These are phyloP conservation scores for Saturnispora saitoi DNA, from an alignment of 805 yeast species.

Conservation along the genomic window DNA sequence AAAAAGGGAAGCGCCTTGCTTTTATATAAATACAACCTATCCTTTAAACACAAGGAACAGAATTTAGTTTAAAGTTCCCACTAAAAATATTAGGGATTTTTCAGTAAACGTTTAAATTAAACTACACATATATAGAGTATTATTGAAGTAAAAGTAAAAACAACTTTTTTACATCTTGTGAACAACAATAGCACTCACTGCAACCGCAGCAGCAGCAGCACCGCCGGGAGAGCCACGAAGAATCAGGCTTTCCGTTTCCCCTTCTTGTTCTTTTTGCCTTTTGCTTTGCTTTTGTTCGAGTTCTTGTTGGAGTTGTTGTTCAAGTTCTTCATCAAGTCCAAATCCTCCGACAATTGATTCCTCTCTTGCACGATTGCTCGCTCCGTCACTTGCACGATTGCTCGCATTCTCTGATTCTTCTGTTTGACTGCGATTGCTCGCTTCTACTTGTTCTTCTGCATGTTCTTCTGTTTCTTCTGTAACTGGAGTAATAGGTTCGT, in stretches of 20 bases:
- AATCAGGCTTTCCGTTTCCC: constrained; percentile 14
- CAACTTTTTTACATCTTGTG: neutral
- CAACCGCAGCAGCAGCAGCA: neutral
- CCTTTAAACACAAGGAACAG: too few species aligned
- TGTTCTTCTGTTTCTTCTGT: neutral
- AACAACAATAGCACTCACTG: neutral
- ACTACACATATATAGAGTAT: neutral
- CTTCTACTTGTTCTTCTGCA: constrained; percentile 1
- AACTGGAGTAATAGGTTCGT: neutral
- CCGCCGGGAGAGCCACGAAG: neutral
- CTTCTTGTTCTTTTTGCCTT: constrained; percentile 12
- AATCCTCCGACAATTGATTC: neutral
- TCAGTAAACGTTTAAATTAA: neutral
- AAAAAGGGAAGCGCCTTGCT: too few species aligned
- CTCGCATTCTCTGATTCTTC: constrained; percentile 12
- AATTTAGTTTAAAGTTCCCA: too few species aligned
- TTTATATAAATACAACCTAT: too few species aligned
- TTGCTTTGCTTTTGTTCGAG: constrained; percentile 14
- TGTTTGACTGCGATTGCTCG: constrained; percentile 17
- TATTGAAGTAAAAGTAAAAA: neutral
- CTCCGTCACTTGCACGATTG: constrained; percentile 13
- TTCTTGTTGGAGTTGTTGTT: constrained; percentile 7
- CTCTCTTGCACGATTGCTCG: constrained; percentile 13
- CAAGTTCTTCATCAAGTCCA: neutral
- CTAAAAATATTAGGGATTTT: too few species aligned